Evolutionary conservation across 163 green algal species (phyloP).

Genomic region (Scenedesmus sp.): DNA sequence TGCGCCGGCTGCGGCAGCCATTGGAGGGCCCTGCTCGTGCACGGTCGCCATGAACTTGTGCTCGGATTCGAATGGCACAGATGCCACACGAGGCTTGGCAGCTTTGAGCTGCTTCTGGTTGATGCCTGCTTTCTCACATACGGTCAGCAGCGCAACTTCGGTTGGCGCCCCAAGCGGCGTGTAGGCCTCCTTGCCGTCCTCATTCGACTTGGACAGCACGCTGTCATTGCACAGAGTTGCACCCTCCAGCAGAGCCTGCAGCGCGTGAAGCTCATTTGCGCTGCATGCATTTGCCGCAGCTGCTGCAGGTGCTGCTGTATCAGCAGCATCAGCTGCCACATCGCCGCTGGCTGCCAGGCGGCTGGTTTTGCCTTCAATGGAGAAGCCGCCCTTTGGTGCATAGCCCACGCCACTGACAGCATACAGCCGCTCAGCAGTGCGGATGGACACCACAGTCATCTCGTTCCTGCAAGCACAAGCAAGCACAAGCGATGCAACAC

Average conservation of each 20-base stretch:
- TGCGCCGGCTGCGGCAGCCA: neutral
- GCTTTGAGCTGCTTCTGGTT: constrained; percentile 25
- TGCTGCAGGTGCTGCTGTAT: neutral
- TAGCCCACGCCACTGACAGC: constrained; percentile 58
- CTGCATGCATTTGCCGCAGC: neutral
- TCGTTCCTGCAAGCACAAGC: constrained; percentile 55
- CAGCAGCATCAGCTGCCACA: neutral
- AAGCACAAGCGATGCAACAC: neutral
- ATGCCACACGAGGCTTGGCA: constrained; percentile 38
- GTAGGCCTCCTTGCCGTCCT: constrained; percentile 1
- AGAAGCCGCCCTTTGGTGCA: constrained; percentile 47
- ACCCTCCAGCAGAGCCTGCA: constrained; percentile 49
- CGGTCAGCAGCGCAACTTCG: constrained; percentile 57
- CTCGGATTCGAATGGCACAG: constrained; percentile 60
- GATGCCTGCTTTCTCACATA: constrained; percentile 50
- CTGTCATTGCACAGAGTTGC: constrained; percentile 60
- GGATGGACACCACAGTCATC: constrained; percentile 61
- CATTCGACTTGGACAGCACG: constrained; percentile 25
- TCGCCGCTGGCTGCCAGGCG: neutral
- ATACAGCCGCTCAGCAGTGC: constrained; percentile 40
- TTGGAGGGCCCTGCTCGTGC: constrained; percentile 21
- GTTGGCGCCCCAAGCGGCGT: constrained; percentile 46
- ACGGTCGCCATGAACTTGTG: constrained; percentile 61
- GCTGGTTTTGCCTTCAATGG: neutral
- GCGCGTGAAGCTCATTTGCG: neutral